Evolutionary conservation across 2,329 filamentous ascomycete species (phyloP).

Genomic region (Fragosphaeria purpurea): DNA sequence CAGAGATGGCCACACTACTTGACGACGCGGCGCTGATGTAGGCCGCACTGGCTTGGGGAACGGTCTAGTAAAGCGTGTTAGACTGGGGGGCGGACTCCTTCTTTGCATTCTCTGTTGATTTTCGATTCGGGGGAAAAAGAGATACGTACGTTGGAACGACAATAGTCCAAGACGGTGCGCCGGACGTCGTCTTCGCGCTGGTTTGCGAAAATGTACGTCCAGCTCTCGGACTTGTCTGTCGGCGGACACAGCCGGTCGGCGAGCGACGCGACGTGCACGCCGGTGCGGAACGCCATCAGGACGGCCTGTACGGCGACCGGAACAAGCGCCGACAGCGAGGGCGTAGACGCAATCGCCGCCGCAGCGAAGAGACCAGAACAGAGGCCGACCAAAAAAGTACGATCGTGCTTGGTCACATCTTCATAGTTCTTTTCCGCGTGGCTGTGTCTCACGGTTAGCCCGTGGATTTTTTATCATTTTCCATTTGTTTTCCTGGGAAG

Average conservation of each 20-base stretch:
- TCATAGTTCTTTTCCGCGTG: slow-evolving; percentile 44
- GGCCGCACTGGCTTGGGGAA: slow-evolving; percentile 33
- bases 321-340: slow-evolving; percentile 51
- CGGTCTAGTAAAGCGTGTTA: slow-evolving; percentile 20
- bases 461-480: too few species aligned
- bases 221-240: slow-evolving; percentile 42
- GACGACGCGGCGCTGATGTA: slow-evolving; percentile 45
- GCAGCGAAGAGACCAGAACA: slow-evolving; percentile 63
- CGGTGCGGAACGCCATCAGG: slow-evolving; percentile 56
- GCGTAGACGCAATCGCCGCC: slow-evolving; percentile 54
- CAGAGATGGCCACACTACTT: slow-evolving; percentile 42
- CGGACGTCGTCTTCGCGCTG: slow-evolving; percentile 41
- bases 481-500: too few species aligned
- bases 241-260: slow-evolving; percentile 34
- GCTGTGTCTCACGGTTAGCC: slow-evolving; percentile 25
- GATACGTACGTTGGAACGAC: slow-evolving; percentile 38
- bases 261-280: slow-evolving; percentile 43
- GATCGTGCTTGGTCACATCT: slow-evolving; percentile 37
- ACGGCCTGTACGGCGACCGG: slow-evolving; percentile 54
- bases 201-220: slow-evolving; percentile 57
- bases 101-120: not conserved
- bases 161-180: slow-evolving; percentile 45
- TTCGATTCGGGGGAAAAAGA: not conserved
- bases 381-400: slow-evolving; percentile 51
- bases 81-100: not conserved